These are phyloP conservation scores for Colletotrichum paranaense DNA, from an alignment of 2,329 filamentous ascomycete species.

Conservation along the genomic window DNA sequence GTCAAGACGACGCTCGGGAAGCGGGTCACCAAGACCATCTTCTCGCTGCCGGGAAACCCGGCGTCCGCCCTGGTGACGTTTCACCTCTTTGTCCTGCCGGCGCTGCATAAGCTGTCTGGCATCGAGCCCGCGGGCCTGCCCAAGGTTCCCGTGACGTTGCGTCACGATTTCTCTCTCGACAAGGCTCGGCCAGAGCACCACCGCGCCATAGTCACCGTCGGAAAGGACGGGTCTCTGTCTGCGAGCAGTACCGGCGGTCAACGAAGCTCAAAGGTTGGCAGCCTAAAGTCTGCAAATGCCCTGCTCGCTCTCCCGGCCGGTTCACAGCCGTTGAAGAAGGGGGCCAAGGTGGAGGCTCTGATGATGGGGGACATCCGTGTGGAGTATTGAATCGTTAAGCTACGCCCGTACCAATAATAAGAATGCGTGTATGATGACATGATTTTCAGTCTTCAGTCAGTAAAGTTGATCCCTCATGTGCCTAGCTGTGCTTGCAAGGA, in stretches of 20 bases:
- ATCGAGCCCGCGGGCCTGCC: constrained; percentile 76
- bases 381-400: not conserved
- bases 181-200: constrained; percentile 87
- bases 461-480: not conserved
- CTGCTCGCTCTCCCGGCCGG: constrained; percentile 80
- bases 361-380: constrained; percentile 71
- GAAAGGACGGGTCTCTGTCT: constrained; percentile 73
- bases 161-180: constrained; percentile 81
- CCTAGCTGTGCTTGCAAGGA: not conserved
- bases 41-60: constrained; percentile 93
- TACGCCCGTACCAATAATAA: not conserved
- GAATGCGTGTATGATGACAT: not conserved
- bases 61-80: constrained; percentile 93
- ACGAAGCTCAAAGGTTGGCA: constrained; percentile 89
- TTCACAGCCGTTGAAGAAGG: constrained; percentile 73
- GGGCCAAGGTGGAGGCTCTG: constrained; percentile 79
- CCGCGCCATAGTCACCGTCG: constrained; percentile 78
- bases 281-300: constrained; percentile 88
- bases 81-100: constrained; percentile 92
- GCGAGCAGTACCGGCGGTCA: constrained; percentile 90
- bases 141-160: constrained; percentile 75
- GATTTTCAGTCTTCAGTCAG: not conserved
- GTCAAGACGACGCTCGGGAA: constrained; percentile 69
- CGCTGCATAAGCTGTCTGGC: constrained; percentile 81
- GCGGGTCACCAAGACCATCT: constrained; percentile 77